A percentile compares a stretch with the other conserved stretches of the same genome.
Conservation (phyloP, 2,329 filamentous ascomycete species). For the Sporothrix mexicana region DNA sequence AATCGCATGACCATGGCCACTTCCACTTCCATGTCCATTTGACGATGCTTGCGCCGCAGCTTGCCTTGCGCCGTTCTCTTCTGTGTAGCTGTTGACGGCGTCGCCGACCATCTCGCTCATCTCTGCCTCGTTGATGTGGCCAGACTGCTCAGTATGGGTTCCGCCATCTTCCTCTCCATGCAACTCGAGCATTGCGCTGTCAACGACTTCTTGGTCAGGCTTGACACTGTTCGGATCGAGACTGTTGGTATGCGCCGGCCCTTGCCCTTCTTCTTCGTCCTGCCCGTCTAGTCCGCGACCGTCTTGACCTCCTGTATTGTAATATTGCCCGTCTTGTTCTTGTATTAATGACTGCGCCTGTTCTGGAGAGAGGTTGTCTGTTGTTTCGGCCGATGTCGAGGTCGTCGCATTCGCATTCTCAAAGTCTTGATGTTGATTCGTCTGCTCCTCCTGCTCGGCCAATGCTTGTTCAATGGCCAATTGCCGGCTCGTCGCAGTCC, state of each 20-base stretch:
- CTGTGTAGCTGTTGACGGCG: slow-evolving; percentile 25
- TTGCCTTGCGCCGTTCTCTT: slow-evolving; percentile 3
- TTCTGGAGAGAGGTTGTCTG: slow-evolving; percentile 12
- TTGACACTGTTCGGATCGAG: neutral
- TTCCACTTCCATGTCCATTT: slow-evolving; percentile 8
- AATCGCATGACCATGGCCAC: slow-evolving; percentile 31
- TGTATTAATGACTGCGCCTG: slow-evolving; percentile 16
- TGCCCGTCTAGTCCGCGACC: neutral
- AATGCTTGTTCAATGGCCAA: slow-evolving; percentile 34
- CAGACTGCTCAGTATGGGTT: slow-evolving; percentile 33
- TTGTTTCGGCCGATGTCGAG: slow-evolving; percentile 1
- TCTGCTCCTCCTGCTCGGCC: slow-evolving; percentile 35
- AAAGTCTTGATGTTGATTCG: neutral
- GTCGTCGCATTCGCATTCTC: neutral
- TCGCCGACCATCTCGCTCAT: slow-evolving; percentile 34
- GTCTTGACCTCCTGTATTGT: neutral
- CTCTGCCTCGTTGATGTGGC: slow-evolving; percentile 38
- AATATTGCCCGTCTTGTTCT: slow-evolving; percentile 21
- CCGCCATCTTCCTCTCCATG: slow-evolving; percentile 32
- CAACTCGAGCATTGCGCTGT: slow-evolving; percentile 23
- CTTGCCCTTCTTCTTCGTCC: no score
- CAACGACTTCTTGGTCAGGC: neutral
- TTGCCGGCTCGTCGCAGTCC: slow-evolving; percentile 27
- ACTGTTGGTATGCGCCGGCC: neutral
- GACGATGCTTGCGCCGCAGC: neutral